Evolutionary conservation across 345 rosid species (phyloP), one percentile per base, ranked within the genome.

Genomic region (Streptanthus diversifolius): DNA sequence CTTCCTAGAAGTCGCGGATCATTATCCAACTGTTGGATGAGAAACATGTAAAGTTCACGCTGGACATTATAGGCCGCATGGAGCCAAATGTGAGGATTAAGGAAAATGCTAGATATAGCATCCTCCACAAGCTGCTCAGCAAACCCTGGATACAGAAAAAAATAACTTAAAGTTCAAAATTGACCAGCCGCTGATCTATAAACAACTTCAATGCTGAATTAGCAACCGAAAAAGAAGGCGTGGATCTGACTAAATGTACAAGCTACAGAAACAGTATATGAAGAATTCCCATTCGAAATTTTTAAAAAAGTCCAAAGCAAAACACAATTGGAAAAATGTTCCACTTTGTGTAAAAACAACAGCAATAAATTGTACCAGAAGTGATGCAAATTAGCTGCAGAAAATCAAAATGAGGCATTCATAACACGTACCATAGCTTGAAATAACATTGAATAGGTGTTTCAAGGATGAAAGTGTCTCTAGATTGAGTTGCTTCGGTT

Each of bases 11-110:
- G 81, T 80, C 90, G 83, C 51, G 92, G 88, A 79, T 93, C 96
- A 76, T 83, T 86, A 79, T 93, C 96, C 80, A 89, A 87, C 62
- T 86, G 92, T 74, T 90, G 92, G 72, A 87, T 67, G 59, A 93
- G 88, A 85, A 93, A 93, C 98, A 93, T 86, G 84, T 90, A 90
- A 53, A 93, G 80, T 66, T 93, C 97, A 17, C 97, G 90, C 81
- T 93, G 98, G 76, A 93, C 98, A 76, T 85, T 77, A 71, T 89
- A 93, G 63, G 57, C 69, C n/a, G 96, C 88, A 79, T 85, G 89
- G 49, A 86, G 71, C 97, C 97, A 93, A 77, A 91, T 86, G 58
- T 85, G 84, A 68, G 97, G 97, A 83, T 87, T 89, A 49, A 93
- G 93, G 78, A 93, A 93, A 78, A 93, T 83, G 82, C 85, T 82